These are phyloP conservation scores for Xylaria curta DNA, from an alignment of 495 filamentous ascomycete genomes.

Conservation along the genomic window DNA sequence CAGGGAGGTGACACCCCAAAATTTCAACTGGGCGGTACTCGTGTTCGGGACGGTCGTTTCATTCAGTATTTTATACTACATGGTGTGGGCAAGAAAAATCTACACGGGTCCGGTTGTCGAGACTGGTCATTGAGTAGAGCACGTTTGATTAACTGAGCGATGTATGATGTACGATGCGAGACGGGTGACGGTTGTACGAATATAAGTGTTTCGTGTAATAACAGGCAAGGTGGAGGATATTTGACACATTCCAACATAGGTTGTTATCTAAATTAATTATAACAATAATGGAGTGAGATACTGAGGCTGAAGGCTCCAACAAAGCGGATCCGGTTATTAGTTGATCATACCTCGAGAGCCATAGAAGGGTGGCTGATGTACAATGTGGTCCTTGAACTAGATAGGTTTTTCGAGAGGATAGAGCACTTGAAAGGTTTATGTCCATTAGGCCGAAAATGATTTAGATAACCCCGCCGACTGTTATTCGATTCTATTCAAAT, in stretches of 20 bases:
- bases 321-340: background rate
- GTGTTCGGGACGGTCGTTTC: constrained; percentile 44
- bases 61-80: constrained; percentile 45
- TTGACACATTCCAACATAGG: background rate
- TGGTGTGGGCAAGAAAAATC: constrained; percentile 43
- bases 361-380: background rate
- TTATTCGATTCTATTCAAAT: background rate
- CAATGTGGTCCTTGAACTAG: background rate
- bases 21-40: constrained; percentile 53
- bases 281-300: background rate
- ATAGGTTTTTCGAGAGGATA: background rate
- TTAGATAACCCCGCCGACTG: background rate
- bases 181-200: background rate
- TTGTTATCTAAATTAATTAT: background rate
- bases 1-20: constrained; percentile 40
- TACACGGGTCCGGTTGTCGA: constrained; percentile 48
- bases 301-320: background rate
- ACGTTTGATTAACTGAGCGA: too few relatives aligned
- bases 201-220: background rate
- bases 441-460: background rate
- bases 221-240: background rate
- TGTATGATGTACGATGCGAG: too few relatives aligned
- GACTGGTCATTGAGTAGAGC: background rate
- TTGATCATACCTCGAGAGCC: background rate
- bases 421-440: background rate